Conservation (phyloP, 2,329 filamentous ascomycete genomes). For the Dothidotthia symphoricarpi region DNA sequence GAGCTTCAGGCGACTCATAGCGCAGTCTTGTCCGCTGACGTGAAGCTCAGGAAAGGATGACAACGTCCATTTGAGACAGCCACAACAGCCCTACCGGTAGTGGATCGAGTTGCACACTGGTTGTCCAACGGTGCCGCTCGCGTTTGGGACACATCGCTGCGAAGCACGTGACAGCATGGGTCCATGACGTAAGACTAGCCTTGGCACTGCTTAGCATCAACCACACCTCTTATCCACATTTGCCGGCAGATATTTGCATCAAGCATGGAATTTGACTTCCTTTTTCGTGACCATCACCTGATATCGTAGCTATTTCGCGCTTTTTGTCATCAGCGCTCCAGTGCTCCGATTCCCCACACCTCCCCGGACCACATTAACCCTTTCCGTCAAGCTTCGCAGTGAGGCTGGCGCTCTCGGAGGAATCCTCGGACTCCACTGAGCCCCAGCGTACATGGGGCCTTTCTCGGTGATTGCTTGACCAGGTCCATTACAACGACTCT, state of each 20-base stretch:
- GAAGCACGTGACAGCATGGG: conserved; percentile 4
- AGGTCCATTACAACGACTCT: conserved; percentile 11
- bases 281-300: no score
- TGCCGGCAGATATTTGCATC: no score
- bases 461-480: conserved; percentile 18
- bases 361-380: neutral
- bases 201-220: neutral
- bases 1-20: conserved; percentile 36
- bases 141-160: neutral
- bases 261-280: no score
- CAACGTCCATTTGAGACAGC: conserved; percentile 13
- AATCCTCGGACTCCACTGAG: conserved; percentile 21
- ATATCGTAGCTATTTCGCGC: no score
- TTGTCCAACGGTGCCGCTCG: neutral
- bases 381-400: no score
- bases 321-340: neutral
- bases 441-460: conserved; percentile 10
- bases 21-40: conserved; percentile 8
- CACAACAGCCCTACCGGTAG: conserved; percentile 13
- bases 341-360: neutral
- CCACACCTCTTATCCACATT: neutral
- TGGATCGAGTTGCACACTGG: conserved; percentile 4
- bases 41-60: conserved; percentile 8
- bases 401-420: conserved; percentile 19
- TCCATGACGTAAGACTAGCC: conserved; percentile 1